phyloP scores from a whole-genome alignment of 441 rosid genomes.

The Euphorbia celastroides region DNA sequence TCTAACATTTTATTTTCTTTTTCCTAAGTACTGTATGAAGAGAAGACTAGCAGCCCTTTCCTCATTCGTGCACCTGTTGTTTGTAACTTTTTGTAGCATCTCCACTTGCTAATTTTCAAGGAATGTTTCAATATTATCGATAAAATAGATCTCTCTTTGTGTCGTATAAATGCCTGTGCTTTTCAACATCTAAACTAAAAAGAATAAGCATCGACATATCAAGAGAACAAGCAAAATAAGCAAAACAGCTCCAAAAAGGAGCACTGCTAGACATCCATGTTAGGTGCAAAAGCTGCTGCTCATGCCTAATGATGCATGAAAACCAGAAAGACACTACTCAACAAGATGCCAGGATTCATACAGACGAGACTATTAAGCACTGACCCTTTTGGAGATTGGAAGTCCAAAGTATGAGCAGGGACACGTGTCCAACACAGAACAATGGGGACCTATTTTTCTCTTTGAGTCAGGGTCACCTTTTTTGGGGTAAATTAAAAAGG shows the following conservation, averaged over 20 bases:
- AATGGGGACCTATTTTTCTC: no score
- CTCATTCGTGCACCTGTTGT: no score
- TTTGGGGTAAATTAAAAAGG: no score
- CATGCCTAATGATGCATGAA: background rate
- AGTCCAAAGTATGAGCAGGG: no score
- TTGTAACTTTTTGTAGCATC: background rate
- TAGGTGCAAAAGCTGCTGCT: background rate
- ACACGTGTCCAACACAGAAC: no score
- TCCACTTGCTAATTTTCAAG: background rate
- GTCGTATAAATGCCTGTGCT: background rate
- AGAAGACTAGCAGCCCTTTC: no score
- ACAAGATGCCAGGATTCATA: background rate
- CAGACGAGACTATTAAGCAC: no score
- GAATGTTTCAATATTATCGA: background rate
- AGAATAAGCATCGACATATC: conserved; percentile 1
- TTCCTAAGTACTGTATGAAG: no score
- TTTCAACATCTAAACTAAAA: background rate
- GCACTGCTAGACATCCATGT: background rate
- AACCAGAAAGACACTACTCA: background rate
- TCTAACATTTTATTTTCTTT: no score
- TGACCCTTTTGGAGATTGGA: no score
- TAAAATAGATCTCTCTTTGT: background rate
- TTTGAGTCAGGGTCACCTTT: no score
- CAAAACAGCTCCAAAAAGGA: background rate
- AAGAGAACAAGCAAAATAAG: background rate